Percentiles rank a stretch among this genome's conserved stretches.
Conservation (phyloP, 75 land plant genomes). For the Pinus tabuliformis region DNA sequence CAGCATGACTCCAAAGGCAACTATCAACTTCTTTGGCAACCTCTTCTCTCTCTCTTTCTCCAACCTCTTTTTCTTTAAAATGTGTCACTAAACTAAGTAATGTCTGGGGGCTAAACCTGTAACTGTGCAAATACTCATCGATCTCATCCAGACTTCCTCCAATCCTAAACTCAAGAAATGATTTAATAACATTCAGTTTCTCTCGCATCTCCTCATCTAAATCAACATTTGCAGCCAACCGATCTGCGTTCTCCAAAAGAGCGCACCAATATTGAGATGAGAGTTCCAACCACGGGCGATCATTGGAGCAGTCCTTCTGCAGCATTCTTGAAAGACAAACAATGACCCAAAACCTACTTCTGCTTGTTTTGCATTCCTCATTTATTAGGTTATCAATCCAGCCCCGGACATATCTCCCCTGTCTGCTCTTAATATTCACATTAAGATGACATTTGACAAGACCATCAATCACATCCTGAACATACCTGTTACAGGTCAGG, state of each 20-base stretch:
- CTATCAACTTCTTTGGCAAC: constrained; percentile 43
- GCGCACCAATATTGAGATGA: constrained; percentile 54
- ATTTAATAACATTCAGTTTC: constrained; percentile 23
- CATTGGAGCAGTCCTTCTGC: constrained; percentile 25
- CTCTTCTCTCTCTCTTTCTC: constrained; percentile 29
- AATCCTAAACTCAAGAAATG: constrained; percentile 29
- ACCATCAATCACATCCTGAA: constrained; percentile 26
- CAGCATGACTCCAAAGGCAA: constrained; percentile 39
- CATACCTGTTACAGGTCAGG: constrained; percentile 11
- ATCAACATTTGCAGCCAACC: constrained; percentile 7
- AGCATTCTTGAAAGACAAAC: constrained; percentile 37
- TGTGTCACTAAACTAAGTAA: constrained; percentile 28
- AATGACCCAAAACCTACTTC: constrained; percentile 27
- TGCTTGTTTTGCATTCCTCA: constrained; percentile 23
- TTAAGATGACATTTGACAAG: constrained; percentile 32
- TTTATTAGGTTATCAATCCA: constrained; percentile 29
- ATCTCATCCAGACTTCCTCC: constrained; percentile 46
- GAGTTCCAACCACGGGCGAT: constrained; percentile 45
- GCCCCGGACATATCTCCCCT: constrained; percentile 29
- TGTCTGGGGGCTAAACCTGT: constrained; percentile 43
- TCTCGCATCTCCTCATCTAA: constrained; percentile 11
- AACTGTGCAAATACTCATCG: constrained; percentile 43
- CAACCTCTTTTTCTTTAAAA: constrained; percentile 20
- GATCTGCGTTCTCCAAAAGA: constrained; percentile 27
- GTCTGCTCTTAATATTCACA: constrained; percentile 37